These are phyloP conservation scores for Cadophora sp. DNA, from an alignment of 2,329 filamentous ascomycete species.

Conservation along the genomic window DNA sequence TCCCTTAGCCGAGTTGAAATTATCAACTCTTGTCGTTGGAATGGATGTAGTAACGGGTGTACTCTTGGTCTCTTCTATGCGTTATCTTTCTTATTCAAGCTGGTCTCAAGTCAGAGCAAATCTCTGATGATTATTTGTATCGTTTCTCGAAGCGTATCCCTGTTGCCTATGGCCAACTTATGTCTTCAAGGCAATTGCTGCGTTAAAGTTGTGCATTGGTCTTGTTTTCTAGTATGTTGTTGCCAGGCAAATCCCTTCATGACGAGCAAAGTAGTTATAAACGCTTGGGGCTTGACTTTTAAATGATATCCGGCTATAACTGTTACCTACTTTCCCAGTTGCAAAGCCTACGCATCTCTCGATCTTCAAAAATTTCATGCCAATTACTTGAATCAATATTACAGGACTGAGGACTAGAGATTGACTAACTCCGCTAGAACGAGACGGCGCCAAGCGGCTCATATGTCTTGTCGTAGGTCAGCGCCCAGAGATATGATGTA, in stretches of 20 bases:
- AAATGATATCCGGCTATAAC: too few relatives aligned
- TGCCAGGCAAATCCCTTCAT: too few relatives aligned
- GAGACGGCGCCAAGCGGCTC: neutral
- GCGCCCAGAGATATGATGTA: neutral
- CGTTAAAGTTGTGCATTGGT: neutral
- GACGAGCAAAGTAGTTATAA: too few relatives aligned
- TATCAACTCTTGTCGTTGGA: neutral
- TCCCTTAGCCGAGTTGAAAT: constrained; percentile 21
- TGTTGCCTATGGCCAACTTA: neutral
- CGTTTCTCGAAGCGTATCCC: neutral
- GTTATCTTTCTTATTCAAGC: neutral
- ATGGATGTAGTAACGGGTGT: neutral
- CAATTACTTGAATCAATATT: neutral
- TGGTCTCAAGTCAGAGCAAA: neutral
- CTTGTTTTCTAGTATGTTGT: neutral
- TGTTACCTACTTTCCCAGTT: too few relatives aligned
- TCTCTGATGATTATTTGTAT: neutral
- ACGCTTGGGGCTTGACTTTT: too few relatives aligned
- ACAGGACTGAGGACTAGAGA: neutral
- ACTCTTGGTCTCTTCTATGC: neutral
- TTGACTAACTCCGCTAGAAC: neutral
- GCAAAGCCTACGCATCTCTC: too few relatives aligned
- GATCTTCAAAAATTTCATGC: neutral
- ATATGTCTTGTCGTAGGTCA: constrained; percentile 7
- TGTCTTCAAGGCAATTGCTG: neutral